phyloP scores from a whole-genome alignment of 345 rosid genomes.

The Cochlearia excelsa region DNA sequence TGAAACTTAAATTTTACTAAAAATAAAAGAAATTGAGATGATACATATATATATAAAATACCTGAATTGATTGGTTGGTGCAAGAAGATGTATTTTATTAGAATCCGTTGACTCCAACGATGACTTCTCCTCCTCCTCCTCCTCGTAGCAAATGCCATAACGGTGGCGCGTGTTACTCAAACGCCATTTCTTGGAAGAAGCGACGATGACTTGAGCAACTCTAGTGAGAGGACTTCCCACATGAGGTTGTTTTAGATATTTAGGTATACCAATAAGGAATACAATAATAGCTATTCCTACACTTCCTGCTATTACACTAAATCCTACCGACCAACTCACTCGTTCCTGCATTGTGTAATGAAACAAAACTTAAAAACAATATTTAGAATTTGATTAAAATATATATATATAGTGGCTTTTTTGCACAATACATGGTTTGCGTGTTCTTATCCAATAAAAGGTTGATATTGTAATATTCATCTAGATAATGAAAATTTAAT shows the following conservation, averaged over 20 bases:
- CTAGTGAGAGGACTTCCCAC: constrained; percentile 66
- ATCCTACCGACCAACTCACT: constrained; percentile 73
- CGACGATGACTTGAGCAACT: constrained; percentile 71
- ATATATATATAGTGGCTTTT: too few species aligned
- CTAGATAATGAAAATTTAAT: too few species aligned
- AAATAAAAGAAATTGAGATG: constrained; percentile 1
- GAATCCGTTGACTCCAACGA: constrained; percentile 10
- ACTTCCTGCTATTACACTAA: constrained; percentile 51
- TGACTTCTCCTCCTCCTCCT: constrained; percentile 15
- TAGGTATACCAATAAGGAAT: constrained; percentile 57
- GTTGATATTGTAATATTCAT: too few species aligned
- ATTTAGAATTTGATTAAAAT: too few species aligned
- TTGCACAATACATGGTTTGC: too few species aligned
- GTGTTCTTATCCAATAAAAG: too few species aligned
- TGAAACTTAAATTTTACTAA: too few species aligned
- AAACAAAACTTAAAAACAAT: too few species aligned
- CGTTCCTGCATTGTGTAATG: constrained; percentile 46
- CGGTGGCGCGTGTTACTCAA: constrained; percentile 40
- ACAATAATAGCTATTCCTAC: constrained; percentile 43
- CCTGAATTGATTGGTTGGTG: constrained; percentile 63
- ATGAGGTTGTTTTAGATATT: constrained; percentile 54
- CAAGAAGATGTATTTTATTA: constrained; percentile 25
- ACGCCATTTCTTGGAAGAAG: constrained; percentile 61
- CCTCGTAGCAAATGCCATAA: constrained; percentile 38
- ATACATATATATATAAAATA: constrained; percentile 23